Evolutionary conservation across 345 rosid species (phyloP), one percentile per base, ranked within the genome.

Genomic region (Gossypium australe): DNA sequence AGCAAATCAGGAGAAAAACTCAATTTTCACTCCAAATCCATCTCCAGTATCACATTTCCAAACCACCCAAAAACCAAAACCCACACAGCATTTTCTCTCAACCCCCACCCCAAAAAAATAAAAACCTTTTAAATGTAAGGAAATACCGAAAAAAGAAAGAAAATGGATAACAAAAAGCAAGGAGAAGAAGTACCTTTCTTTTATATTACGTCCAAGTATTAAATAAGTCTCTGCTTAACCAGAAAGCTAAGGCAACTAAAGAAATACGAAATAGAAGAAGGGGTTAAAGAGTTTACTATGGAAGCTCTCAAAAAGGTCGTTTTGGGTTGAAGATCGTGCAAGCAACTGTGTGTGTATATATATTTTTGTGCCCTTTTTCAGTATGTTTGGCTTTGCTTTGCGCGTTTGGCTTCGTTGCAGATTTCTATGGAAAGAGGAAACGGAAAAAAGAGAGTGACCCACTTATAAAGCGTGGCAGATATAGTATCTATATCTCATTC

Each of bases 291-390:
- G 2, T 60, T 59, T 47, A 41, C 45, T 52, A n/a, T 44, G 44
- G 67, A 73, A 73, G 38, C 65, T 73, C 76, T 22, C 27, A 22
- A 16, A 24, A 59, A 24, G 3, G 17, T 59, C 1, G n/a, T 2
- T 59, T 75, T 25, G 7, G 71, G 17, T 67, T 27, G 52, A 60
- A 67, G 78, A 67, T 22, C 78, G 72, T 67, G 78, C 78, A 57
- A 61, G 79, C 61, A 41, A 70, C 52, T 70, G 63, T 65, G 22
- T 59, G 0, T 34, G 0, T 5, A 5, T 34, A 34, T 34, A 12
- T 25, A 3, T 29, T 17, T 53, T 52, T 9, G 20, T 59, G 7
- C 2, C 9, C 12, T 20, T 51, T 38, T 41, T 4, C 13, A 16
- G 7, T n/a, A 18, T 11, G 49, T 34, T 69, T 70, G 12, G 41